These are phyloP conservation scores for Blastocystis sp. DNA, from an alignment of 352 stramenopile species.

Conservation along the genomic window DNA sequence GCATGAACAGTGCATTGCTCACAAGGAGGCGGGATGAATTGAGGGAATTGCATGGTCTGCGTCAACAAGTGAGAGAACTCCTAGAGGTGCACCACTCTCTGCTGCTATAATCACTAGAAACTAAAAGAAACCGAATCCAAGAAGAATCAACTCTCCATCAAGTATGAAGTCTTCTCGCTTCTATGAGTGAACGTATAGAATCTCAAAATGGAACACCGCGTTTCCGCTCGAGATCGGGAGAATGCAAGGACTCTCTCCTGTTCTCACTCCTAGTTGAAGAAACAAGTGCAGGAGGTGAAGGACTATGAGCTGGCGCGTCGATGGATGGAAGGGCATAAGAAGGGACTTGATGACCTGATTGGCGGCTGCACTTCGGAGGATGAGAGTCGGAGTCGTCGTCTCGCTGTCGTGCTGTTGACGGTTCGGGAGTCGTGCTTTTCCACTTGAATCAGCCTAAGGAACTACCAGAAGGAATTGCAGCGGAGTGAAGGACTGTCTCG, in stretches of 20 bases:
- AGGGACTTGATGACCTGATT: constrained; percentile 28
- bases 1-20: background rate
- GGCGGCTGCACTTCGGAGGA: background rate
- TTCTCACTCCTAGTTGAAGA: background rate
- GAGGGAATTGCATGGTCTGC: background rate
- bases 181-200: background rate
- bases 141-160: background rate
- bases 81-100: background rate
- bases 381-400: constrained; percentile 9
- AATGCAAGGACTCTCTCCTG: background rate
- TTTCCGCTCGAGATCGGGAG: background rate
- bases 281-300: constrained; percentile 8
- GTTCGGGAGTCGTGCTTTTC: background rate
- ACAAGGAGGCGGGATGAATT: background rate
- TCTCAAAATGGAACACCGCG: background rate
- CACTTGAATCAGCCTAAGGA: background rate
- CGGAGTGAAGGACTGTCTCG: background rate
- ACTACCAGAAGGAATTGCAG: constrained; percentile 29
- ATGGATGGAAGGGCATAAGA: constrained; percentile 49
- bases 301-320: constrained; percentile 34
- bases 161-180: background rate
- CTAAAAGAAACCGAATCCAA: background rate
- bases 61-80: background rate
- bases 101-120: background rate
- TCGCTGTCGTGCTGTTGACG: constrained; percentile 34